Conservation (phyloP, 805 yeast genomes). For the Candida ipomoeae region DNA sequence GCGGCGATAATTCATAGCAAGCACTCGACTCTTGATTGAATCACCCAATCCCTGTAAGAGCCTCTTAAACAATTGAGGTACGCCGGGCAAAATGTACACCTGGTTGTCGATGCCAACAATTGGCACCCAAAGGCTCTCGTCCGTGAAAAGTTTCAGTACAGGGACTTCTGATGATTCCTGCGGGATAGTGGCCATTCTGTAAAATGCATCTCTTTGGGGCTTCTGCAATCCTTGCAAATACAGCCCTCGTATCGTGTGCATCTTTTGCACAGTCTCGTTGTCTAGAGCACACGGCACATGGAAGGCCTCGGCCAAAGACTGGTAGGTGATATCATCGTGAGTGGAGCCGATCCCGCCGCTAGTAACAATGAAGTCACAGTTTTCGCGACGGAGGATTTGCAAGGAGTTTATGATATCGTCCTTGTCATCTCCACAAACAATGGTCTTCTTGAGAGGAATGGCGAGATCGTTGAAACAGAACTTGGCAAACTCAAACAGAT, state of each 20-base stretch:
- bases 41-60: conserved; percentile 46
- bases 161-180: conserved; percentile 15
- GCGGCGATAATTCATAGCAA: conserved; percentile 29
- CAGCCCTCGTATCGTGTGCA: conserved; percentile 47
- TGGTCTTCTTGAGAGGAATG: conserved; percentile 59
- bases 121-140: conserved; percentile 76
- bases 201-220: conserved; percentile 56
- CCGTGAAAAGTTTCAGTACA: conserved; percentile 41
- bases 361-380: conserved; percentile 66
- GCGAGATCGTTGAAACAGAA: conserved; percentile 62
- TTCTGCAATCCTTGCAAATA: conserved; percentile 27
- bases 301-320: conserved; percentile 65
- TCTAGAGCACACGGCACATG: conserved; percentile 49
- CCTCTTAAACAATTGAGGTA: conserved; percentile 66
- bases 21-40: conserved; percentile 26
- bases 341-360: conserved; percentile 82
- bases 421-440: conserved; percentile 75
- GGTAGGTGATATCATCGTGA: conserved; percentile 85
- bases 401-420: conserved; percentile 57
- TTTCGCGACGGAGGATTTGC: conserved; percentile 38
- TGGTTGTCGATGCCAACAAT: conserved; percentile 62
- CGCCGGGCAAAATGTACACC: conserved; percentile 77
- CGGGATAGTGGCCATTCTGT: conserved; percentile 81
- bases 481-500: conserved; percentile 67
- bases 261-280: conserved; percentile 53